Evolutionary conservation across 106 monocot species (phyloP).

Genomic region (Amphibolis antarctica): DNA sequence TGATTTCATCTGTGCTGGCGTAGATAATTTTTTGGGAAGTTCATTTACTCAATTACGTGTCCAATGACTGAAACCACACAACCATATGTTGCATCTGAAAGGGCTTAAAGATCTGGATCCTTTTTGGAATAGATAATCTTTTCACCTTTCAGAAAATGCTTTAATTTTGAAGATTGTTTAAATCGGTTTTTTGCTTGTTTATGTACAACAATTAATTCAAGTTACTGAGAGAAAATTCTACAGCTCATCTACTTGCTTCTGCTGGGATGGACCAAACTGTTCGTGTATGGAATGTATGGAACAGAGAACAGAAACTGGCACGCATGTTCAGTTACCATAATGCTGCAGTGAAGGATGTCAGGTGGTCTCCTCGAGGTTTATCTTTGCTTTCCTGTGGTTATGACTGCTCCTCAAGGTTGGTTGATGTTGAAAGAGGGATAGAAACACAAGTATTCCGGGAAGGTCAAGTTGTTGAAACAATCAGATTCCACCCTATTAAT

Average conservation of each 20-base stretch:
- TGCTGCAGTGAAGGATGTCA: constrained; percentile 76
- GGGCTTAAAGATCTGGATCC: no score
- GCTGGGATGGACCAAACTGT: constrained; percentile 85
- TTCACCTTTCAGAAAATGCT: no score
- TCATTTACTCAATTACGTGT: no score
- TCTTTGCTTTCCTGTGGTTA: constrained; percentile 81
- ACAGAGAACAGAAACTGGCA: constrained; percentile 28
- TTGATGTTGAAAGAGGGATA: constrained; percentile 70
- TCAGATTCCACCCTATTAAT: constrained; percentile 63
- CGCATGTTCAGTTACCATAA: constrained; percentile 50
- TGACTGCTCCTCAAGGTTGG: constrained; percentile 58
- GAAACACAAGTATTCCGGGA: constrained; percentile 57
- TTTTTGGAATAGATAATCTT: no score
- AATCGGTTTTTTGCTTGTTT: no score
- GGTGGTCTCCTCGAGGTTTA: constrained; percentile 60
- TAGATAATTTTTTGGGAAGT: no score
- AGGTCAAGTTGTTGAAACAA: constrained; percentile 58
- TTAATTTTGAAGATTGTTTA: no score
- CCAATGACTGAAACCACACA: no score
- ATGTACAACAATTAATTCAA: background rate
- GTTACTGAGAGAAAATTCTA: constrained; percentile 8
- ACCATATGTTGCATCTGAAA: no score
- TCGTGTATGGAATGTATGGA: constrained; percentile 81
- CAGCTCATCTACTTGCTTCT: constrained; percentile 99
- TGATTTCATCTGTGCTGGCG: no score